phyloP scores from a whole-genome alignment of 331 rosid species.

The Malus hybrid region DNA sequence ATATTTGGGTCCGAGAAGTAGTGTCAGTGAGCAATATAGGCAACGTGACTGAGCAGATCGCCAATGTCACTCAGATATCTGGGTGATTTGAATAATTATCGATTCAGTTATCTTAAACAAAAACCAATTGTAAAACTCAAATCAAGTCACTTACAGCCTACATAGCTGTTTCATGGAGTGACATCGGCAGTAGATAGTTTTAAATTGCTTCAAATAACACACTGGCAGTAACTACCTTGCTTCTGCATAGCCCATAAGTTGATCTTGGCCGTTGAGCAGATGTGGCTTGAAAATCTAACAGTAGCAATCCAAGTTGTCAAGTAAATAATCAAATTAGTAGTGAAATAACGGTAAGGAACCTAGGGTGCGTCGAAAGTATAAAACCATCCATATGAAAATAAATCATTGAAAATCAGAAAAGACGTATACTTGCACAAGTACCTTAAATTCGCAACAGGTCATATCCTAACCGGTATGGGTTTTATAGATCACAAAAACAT shows the following conservation, averaged over 20 bases:
- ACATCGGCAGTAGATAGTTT: background rate
- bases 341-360: background rate
- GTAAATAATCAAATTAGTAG: background rate
- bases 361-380: too few species aligned
- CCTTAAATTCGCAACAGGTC: too few species aligned
- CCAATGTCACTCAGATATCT: background rate
- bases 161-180: background rate
- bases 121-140: background rate
- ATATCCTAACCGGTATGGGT: too few species aligned
- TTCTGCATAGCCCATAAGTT: background rate
- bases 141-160: background rate
- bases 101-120: background rate
- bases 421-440: too few species aligned
- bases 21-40: background rate
- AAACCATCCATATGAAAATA: too few species aligned
- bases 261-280: background rate
- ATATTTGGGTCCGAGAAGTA: background rate
- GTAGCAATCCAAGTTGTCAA: background rate
- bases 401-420: too few species aligned
- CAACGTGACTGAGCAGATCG: background rate
- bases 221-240: background rate
- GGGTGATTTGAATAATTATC: background rate
- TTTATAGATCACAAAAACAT: background rate
- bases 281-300: background rate
- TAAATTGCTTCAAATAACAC: background rate